Evolutionary conservation across 176 grass and related monocot species (phyloP), one percentile per base, ranked within the genome.

Genomic region (Tillandsia leiboldiana): DNA sequence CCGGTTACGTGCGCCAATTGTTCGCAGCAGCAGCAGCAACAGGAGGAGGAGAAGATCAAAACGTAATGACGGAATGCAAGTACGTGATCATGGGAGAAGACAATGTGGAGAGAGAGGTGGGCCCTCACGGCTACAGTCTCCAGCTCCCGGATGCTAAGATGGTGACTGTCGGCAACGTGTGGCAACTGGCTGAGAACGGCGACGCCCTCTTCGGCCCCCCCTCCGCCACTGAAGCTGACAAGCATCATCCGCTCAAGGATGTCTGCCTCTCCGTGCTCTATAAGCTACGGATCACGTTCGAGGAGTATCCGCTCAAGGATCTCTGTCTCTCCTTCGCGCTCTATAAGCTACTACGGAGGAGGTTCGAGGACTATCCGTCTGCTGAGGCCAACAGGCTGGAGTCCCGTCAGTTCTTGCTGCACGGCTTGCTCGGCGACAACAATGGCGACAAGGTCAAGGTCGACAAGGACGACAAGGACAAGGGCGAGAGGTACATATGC

Each of bases 161-260:
- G 0, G 51, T 80, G 59, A 80, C 77, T 5, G 64, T 85, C 66
- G 77, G 79, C 27, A 13, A 73, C 68, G 76, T 85, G 72, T 80
- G 78, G 64, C 54, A 29, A 42, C 78, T 81, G 5, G 52, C 17
- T 8, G 28, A 2, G 20, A 20, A 20, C 7, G 69, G 73, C 10
- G 78, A 81, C 12, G 58, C 69, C 1, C 12, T 85, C 6, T 20
- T 20, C 20, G 20, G 20, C 0, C 20, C 20, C 20, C 20, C 20
- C 20, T 20, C 20, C 20, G 20, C 20, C 20, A 20, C 20, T 20
- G 20, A 20, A 20, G 20, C 20, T 20, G 0, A 20, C 20, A 20
- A 20, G 20, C 0, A 20, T 20, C 20, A 20, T 20, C 20, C 20
- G 20, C 20, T 20, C 20, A 20, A 20, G 20, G 20, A 20, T 20